Evolutionary conservation across 768 basidiomycete genomes (phyloP).

Genomic region (Vararia minispora): DNA sequence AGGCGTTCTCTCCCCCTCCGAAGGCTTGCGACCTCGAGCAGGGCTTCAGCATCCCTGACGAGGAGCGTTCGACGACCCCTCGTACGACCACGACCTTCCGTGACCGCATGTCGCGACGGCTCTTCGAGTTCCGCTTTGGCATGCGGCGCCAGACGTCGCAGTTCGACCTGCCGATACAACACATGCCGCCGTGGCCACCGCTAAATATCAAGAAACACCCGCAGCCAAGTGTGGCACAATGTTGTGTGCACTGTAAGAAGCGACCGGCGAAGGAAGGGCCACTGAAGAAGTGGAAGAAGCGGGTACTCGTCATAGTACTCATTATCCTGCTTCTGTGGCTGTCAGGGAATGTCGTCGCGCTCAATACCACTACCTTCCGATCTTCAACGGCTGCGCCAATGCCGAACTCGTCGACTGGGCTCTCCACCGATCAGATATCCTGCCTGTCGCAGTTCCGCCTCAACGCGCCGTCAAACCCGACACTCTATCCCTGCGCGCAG

Average conservation of each 20-base stretch:
- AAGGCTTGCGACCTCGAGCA: slow-evolving; percentile 13
- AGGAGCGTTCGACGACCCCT: slow-evolving; percentile 16
- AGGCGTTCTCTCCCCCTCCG: slow-evolving; percentile 15
- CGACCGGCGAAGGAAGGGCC: slow-evolving; percentile 18
- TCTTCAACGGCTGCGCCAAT: slow-evolving; percentile 15
- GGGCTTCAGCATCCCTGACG: slow-evolving; percentile 15
- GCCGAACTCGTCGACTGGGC: slow-evolving; percentile 16
- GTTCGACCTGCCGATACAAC: slow-evolving; percentile 19
- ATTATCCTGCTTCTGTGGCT: slow-evolving; percentile 31
- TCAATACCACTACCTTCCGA: slow-evolving; percentile 26
- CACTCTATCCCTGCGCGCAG: slow-evolving; percentile 33
- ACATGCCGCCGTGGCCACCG: slow-evolving; percentile 24
- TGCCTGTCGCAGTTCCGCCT: slow-evolving; percentile 35
- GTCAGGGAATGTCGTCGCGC: slow-evolving; percentile 27
- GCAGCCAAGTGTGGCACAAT: background rate
- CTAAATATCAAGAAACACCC: slow-evolving; percentile 27
- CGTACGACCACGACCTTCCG: slow-evolving; percentile 16
- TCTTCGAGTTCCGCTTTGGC: slow-evolving; percentile 27
- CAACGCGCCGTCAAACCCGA: slow-evolving; percentile 31
- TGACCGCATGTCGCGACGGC: slow-evolving; percentile 25
- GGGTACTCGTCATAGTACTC: slow-evolving; percentile 22
- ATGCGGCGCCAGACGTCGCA: slow-evolving; percentile 18
- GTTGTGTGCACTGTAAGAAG: slow-evolving; percentile 15
- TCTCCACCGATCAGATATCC: slow-evolving; percentile 30
- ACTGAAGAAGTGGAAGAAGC: slow-evolving; percentile 19